A percentile compares a stretch with the other conserved stretches of the same genome.
These are phyloP conservation scores for Candida chauliodis DNA, from an alignment of 805 yeast genomes.

Conservation along the genomic window DNA sequence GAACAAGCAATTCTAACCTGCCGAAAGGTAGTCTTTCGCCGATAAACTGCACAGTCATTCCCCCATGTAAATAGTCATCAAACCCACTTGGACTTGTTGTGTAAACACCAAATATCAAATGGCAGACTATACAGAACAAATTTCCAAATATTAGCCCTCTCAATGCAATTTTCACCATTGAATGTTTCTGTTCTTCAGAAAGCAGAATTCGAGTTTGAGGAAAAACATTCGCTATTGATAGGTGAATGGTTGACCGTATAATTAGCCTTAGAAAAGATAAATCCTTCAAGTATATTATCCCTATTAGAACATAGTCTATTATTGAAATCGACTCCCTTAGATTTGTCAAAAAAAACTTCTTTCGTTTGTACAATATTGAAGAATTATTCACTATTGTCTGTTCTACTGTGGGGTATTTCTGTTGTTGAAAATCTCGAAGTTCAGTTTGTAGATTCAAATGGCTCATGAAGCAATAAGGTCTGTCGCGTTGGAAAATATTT, in stretches of 20 bases:
- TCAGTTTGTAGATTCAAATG: constrained; percentile 6
- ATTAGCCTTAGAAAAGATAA: constrained; percentile 30
- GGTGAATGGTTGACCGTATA: constrained; percentile 25
- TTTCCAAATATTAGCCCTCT: constrained; percentile 21
- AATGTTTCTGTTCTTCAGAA: constrained; percentile 25
- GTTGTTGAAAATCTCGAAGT: constrained; percentile 24
- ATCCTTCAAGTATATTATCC: constrained; percentile 40
- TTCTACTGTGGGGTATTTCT: constrained; percentile 31
- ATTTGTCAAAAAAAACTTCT: constrained; percentile 35
- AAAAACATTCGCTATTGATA: constrained; percentile 26
- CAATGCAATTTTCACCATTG: constrained; percentile 26
- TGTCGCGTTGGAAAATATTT: no score
- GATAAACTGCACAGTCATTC: constrained; percentile 33
- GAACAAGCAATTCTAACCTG: constrained; percentile 21
- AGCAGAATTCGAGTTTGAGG: constrained; percentile 15
- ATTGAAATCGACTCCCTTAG: constrained; percentile 30
- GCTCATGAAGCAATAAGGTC: no score
- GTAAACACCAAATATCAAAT: constrained; percentile 26
- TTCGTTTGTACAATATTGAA: constrained; percentile 39
- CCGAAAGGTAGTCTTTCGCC: constrained; percentile 34
- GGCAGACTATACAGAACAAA: constrained; percentile 20
- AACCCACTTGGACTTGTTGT: constrained; percentile 11
- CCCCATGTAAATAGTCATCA: constrained; percentile 28
- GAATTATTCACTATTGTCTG: constrained; percentile 41
- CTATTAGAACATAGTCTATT: constrained; percentile 34